Evolutionary conservation across 2,329 filamentous ascomycete genomes (phyloP).

Genomic region (Neurospora sp.): DNA sequence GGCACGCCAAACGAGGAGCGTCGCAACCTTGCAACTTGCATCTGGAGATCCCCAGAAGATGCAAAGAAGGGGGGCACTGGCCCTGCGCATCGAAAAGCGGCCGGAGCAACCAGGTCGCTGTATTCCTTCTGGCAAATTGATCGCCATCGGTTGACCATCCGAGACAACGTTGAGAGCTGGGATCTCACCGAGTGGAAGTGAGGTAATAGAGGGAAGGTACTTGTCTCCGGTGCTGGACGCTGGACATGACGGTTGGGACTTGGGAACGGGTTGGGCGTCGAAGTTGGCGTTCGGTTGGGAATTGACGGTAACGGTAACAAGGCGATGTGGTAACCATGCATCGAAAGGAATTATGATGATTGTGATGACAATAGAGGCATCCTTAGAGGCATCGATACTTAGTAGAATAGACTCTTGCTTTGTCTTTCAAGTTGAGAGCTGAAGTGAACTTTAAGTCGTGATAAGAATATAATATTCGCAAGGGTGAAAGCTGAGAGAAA

Average conservation of each 20-base stretch:
- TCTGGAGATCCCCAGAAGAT: constrained; percentile 53
- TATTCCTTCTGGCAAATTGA: constrained; percentile 62
- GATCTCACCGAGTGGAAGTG: constrained; percentile 47
- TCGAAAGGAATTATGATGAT: constrained; percentile 1
- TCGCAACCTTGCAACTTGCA: constrained; percentile 72
- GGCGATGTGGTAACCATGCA: neutral
- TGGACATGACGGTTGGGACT: neutral
- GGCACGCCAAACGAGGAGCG: constrained; percentile 59
- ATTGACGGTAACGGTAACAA: neutral
- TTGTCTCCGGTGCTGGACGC: neutral
- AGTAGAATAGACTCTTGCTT: neutral
- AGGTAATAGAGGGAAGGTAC: constrained; percentile 14
- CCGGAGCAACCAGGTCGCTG: constrained; percentile 50
- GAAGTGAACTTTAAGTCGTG: neutral
- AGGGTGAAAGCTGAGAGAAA: neutral
- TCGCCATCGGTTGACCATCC: constrained; percentile 57
- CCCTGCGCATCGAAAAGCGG: constrained; percentile 54
- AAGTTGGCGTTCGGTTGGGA: neutral
- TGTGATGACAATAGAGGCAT: neutral
- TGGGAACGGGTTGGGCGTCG: neutral
- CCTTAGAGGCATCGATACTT: neutral
- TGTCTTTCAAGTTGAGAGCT: neutral
- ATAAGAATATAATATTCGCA: neutral
- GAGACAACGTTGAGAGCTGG: constrained; percentile 55
- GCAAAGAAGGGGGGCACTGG: constrained; percentile 49